Percentiles rank a stretch among this genome's conserved stretches.
Evolutionary conservation across 2,329 filamentous ascomycete species (phyloP).

Genomic region (Talaromyces sp.): DNA sequence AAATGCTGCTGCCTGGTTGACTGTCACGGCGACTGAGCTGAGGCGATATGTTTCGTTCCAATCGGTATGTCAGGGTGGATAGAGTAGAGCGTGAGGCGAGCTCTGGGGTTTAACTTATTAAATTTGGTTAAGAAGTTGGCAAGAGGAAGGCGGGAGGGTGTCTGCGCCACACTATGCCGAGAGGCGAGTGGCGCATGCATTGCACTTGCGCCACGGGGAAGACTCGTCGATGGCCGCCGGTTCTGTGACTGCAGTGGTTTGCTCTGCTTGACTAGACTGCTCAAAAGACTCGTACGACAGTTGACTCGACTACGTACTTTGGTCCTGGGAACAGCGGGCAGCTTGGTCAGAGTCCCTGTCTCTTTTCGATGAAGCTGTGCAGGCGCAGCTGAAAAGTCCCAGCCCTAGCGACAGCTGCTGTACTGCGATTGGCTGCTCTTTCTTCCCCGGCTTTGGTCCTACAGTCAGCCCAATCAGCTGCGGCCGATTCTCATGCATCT

Average conservation of each 20-base stretch:
- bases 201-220: not conserved
- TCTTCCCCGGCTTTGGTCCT: slow-evolving; percentile 1
- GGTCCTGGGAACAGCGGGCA: not conserved
- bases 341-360: not conserved
- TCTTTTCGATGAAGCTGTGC: not conserved
- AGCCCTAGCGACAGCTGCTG: not conserved
- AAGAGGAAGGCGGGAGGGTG: not conserved
- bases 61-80: slow-evolving; percentile 7
- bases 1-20: slow-evolving; percentile 8
- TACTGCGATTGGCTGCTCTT: not conserved
- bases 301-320: too few relatives aligned
- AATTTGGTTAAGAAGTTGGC: not conserved
- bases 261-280: too few relatives aligned
- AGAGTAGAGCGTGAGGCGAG: not conserved
- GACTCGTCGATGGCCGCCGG: not conserved
- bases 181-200: slow-evolving; percentile 1
- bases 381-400: slow-evolving; percentile 11
- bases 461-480: not conserved
- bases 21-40: not conserved
- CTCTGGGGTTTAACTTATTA: not conserved
- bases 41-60: not conserved
- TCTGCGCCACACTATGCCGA: not conserved
- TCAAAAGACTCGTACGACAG: not conserved
- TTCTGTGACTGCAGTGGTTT: too few relatives aligned
- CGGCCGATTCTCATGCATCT: not conserved